Percentiles rank a stretch among this genome's conserved stretches.
These are phyloP conservation scores for Globisporangium nodosum DNA, from an alignment of 352 stramenopile species.

Conservation along the genomic window DNA sequence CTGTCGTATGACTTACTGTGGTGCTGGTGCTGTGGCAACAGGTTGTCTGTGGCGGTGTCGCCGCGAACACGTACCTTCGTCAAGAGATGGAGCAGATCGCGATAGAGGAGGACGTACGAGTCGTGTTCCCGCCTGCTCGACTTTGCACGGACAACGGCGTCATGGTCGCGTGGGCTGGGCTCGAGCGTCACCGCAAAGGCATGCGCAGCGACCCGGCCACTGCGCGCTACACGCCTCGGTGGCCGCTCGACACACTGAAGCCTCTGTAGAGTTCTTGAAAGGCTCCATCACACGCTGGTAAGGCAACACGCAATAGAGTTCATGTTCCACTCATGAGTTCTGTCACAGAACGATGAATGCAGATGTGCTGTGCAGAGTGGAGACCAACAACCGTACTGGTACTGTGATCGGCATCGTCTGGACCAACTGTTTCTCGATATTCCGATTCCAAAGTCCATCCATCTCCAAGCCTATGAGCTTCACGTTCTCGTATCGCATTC, in stretches of 20 bases:
- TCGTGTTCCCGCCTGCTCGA: slow-evolving; percentile 54
- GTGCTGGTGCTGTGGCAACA: slow-evolving; percentile 5
- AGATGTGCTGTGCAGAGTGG: no score
- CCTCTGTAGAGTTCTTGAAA: slow-evolving; percentile 23
- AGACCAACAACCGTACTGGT: no score
- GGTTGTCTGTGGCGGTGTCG: slow-evolving; percentile 96
- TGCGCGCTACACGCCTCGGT: slow-evolving; percentile 68
- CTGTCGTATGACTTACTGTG: not conserved
- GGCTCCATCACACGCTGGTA: not conserved
- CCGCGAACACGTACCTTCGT: slow-evolving; percentile 95
- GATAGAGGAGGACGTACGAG: slow-evolving; percentile 35
- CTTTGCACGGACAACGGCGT: slow-evolving; percentile 99
- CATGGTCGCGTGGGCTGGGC: slow-evolving; percentile 94
- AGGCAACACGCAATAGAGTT: not conserved
- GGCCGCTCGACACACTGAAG: slow-evolving; percentile 61
- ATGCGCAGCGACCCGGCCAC: slow-evolving; percentile 46
- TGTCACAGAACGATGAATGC: no score
- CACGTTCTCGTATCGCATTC: no score
- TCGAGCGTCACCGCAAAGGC: slow-evolving; percentile 52
- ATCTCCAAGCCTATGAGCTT: no score
- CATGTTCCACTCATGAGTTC: no score
- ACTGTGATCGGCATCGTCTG: no score
- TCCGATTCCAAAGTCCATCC: no score
- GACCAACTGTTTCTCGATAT: no score
- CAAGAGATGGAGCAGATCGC: slow-evolving; percentile 65